These are phyloP conservation scores for Barbarea vulgaris DNA, from an alignment of 345 rosid species.

Conservation along the genomic window DNA sequence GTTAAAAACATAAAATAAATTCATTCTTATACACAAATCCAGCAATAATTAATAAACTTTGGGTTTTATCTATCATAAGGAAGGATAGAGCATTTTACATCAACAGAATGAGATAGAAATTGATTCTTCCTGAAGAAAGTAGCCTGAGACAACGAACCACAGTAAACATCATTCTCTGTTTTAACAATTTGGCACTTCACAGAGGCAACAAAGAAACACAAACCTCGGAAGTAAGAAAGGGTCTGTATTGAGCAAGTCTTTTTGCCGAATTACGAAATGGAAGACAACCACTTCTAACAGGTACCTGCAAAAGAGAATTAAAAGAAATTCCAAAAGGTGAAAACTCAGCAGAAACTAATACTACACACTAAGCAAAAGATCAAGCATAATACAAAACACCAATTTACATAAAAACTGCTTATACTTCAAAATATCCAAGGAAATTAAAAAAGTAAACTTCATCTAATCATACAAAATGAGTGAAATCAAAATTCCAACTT, in stretches of 20 bases:
- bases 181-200: neutral
- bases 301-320: slow-evolving; percentile 40
- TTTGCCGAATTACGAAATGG: slow-evolving; percentile 44
- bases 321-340: neutral
- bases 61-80: neutral
- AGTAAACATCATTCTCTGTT: neutral
- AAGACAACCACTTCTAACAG: slow-evolving; percentile 43
- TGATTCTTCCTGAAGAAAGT: slow-evolving; percentile 44
- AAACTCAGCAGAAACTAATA: neutral
- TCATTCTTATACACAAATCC: slow-evolving; percentile 28
- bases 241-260: slow-evolving; percentile 47
- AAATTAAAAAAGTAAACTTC: neutral
- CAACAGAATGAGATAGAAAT: slow-evolving; percentile 44
- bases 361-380: neutral
- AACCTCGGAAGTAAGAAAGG: slow-evolving; percentile 60
- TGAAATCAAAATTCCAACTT: neutral
- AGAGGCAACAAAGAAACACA: slow-evolving; percentile 27
- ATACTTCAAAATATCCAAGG: neutral
- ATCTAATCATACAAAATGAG: neutral
- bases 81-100: slow-evolving; percentile 49
- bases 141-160: slow-evolving; percentile 45
- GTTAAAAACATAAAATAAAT: slow-evolving; percentile 16
- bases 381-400: neutral
- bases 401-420: neutral
- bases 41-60: neutral